These are phyloP conservation scores for Lobosporangium transversale DNA, from an alignment of 192 early-diverging fungal species.

Conservation along the genomic window DNA sequence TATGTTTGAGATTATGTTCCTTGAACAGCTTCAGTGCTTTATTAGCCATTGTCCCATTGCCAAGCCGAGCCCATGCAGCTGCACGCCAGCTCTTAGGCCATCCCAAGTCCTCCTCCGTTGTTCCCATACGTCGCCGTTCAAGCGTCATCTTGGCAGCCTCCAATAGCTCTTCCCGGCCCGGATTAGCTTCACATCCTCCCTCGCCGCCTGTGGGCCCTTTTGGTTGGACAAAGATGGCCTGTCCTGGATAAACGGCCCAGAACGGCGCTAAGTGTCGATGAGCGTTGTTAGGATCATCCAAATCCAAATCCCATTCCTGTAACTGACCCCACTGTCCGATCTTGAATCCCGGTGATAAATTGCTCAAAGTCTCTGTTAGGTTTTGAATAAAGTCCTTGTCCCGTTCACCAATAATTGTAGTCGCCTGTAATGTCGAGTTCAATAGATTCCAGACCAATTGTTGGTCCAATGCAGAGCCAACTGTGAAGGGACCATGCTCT, in stretches of 20 bases:
- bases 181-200: not conserved
- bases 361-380: conserved; percentile 8
- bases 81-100: conserved; percentile 49
- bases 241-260: conserved; percentile 42
- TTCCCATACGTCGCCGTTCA: conserved; percentile 8
- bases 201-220: not conserved
- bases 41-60: conserved; percentile 6
- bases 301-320: conserved; percentile 52
- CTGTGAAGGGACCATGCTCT: conserved; percentile 35
- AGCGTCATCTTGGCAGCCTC: conserved; percentile 16
- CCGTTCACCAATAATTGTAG: conserved; percentile 20
- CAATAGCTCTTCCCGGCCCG: conserved; percentile 9
- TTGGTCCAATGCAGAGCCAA: conserved; percentile 42
- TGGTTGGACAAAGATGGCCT: conserved; percentile 24
- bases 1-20: conserved; percentile 4
- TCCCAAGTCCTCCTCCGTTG: conserved; percentile 5
- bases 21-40: conserved; percentile 16
- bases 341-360: conserved; percentile 25
- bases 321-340: conserved; percentile 42
- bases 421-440: conserved; percentile 36
- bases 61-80: conserved; percentile 37
- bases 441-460: conserved; percentile 45
- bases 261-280: conserved; percentile 41
- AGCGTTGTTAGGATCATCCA: conserved; percentile 34
- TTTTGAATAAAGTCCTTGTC: conserved; percentile 42